A percentile compares a stretch with the other conserved stretches of the same genome.
Conservation (phyloP, 768 basidiomycete species). For the Vararia minispora region DNA sequence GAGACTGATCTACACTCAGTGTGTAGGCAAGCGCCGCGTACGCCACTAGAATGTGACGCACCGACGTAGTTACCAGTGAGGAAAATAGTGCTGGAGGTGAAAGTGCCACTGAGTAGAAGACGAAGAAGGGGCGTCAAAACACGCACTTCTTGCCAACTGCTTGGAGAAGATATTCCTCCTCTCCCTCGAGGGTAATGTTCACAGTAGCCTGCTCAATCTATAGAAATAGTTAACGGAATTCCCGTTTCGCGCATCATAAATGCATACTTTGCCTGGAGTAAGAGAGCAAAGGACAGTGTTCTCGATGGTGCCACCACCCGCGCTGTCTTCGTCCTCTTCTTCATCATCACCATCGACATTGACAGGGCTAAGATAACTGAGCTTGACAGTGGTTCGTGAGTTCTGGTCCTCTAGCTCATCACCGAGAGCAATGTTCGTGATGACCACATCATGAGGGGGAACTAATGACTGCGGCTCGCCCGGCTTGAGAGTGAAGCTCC, state of each 20-base stretch:
- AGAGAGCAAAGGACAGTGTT: constrained; percentile 67
- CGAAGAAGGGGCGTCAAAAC: neutral
- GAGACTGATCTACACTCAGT: constrained; percentile 36
- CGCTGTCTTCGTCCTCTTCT: constrained; percentile 28
- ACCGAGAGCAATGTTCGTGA: constrained; percentile 78
- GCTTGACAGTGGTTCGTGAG: constrained; percentile 56
- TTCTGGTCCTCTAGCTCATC: constrained; percentile 53
- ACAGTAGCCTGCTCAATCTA: constrained; percentile 71
- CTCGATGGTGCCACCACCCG: constrained; percentile 15
- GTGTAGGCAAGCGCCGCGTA: constrained; percentile 1
- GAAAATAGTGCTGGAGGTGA: constrained; percentile 48
- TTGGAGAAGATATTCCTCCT: constrained; percentile 56
- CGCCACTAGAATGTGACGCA: constrained; percentile 20
- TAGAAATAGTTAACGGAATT: neutral
- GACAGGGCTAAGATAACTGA: constrained; percentile 37
- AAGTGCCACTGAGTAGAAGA: neutral
- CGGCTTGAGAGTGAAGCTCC: constrained; percentile 52
- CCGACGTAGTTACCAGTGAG: constrained; percentile 82
- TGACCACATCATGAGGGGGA: constrained; percentile 56
- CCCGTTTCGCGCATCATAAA: neutral
- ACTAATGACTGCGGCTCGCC: constrained; percentile 45
- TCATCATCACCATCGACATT: constrained; percentile 31
- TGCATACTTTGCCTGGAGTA: constrained; percentile 66
- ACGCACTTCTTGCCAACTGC: constrained; percentile 74
- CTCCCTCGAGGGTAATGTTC: constrained; percentile 60